phyloP scores from a whole-genome alignment of 2,329 filamentous ascomycete species.

The Ophiocordyceps polyrhachis-furcata region DNA sequence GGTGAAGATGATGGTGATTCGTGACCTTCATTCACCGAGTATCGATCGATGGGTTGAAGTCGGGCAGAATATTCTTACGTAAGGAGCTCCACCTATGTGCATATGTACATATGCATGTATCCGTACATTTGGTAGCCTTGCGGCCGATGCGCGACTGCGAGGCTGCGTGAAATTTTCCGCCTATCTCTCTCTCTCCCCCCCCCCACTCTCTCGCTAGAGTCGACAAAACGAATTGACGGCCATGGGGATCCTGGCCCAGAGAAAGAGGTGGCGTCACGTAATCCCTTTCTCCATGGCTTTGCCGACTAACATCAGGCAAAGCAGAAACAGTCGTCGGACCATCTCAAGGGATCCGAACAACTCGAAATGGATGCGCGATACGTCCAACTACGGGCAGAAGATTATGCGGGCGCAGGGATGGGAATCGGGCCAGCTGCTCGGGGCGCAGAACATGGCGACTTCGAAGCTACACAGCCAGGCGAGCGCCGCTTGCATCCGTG shows the following conservation, averaged over 20 bases:
- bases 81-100: too few species aligned
- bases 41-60: too few species aligned
- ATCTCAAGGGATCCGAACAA: slow-evolving; percentile 90
- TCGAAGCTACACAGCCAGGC: slow-evolving; percentile 59
- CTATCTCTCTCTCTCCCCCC: neutral
- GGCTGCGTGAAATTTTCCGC: slow-evolving; percentile 10
- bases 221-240: slow-evolving; percentile 2
- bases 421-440: slow-evolving; percentile 69
- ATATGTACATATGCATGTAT: too few species aligned
- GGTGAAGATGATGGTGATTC: too few species aligned
- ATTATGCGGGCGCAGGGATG: slow-evolving; percentile 82
- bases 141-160: neutral
- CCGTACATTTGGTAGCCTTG: too few species aligned
- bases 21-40: too few species aligned
- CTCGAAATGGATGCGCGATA: slow-evolving; percentile 75
- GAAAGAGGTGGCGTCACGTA: slow-evolving; percentile 11
- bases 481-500: slow-evolving; percentile 70
- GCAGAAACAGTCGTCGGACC: slow-evolving; percentile 29
- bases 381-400: slow-evolving; percentile 68
- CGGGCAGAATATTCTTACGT: too few species aligned
- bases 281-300: neutral
- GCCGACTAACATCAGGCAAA: neutral
- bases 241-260: slow-evolving; percentile 19
- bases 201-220: too few species aligned
- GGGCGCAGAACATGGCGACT: slow-evolving; percentile 58